Evolutionary conservation across 306 rosid species (phyloP), one percentile per base, ranked within the genome.

Genomic region (Styphnolobium japonicum): DNA sequence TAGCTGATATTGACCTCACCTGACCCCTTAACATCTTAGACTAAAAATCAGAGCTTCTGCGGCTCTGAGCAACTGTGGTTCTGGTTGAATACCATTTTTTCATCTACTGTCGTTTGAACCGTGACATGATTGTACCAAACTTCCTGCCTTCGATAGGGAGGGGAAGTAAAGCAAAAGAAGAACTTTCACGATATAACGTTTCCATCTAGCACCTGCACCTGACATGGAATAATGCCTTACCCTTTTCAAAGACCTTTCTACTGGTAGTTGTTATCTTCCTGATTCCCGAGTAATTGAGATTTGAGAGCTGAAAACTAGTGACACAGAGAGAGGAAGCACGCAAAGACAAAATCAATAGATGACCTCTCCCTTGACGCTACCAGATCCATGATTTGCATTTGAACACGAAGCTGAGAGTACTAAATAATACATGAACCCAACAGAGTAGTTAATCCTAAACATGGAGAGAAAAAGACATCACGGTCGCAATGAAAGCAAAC

Each of bases 1-100:
- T 48, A 66, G 73, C 69, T 76, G 70, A 79, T 80, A 78, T 67
- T 77, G 86, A 77, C 86, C 68, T 82, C 72, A 69, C 76, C 74
- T 83, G 67, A 88, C 83, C 78, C 67, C 43, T 88, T 90, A 81
- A 71, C 76, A 73, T 80, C 68, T 82, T 80, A 56, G 90, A 75
- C 86, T 90, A 82, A 88, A 89, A 89, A 83, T 85, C 81, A 90
- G 78, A 89, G 87, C 75, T 63, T 79, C 85, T 80, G 85, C 57
- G 63, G 42, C 56, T 49, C 83, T 80, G 87, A 75, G 75, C 81
- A 81, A 65, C 85, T 48, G 55, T 70, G 73, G 71, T 80, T 85
- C 77, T 83, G 84, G 84, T 46, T 86, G 77, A 76, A 76, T 78
- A 51, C 84, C 69, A 84, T 75, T 71, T 85, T 74, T 23, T 18